These are phyloP conservation scores for Solidago caesia DNA, from an alignment of 129 eudicot genomes.

Conservation along the genomic window DNA sequence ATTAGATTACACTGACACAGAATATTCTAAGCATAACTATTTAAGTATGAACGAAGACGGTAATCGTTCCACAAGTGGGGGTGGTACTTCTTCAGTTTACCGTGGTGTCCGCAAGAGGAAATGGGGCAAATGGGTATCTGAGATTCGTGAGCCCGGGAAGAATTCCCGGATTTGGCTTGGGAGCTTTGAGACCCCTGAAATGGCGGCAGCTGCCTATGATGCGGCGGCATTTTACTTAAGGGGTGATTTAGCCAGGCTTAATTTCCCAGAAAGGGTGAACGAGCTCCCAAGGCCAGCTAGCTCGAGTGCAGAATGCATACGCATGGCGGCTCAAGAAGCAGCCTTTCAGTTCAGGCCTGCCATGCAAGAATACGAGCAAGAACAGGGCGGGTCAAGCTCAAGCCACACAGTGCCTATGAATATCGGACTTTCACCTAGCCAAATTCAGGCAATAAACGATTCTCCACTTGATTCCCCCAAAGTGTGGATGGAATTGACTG, in stretches of 20 bases:
- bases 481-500: conserved; percentile 35
- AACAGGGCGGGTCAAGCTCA: conserved; percentile 37
- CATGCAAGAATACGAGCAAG: conserved; percentile 17
- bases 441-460: conserved; percentile 61
- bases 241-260: conserved; percentile 43
- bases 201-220: conserved; percentile 61
- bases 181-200: conserved; percentile 61
- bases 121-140: conserved; percentile 75
- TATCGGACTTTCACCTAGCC: conserved; percentile 48
- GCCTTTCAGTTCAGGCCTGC: conserved; percentile 32
- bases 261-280: conserved; percentile 41
- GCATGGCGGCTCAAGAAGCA: conserved; percentile 59
- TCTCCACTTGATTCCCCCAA: conserved; percentile 56
- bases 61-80: conserved; percentile 24
- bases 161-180: conserved; percentile 56
- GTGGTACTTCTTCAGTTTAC: conserved; percentile 45
- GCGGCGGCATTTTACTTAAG: conserved; percentile 55
- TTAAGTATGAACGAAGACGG: conserved; percentile 15
- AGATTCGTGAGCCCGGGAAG: conserved; percentile 57
- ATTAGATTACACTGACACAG: conserved; percentile 4
- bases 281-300: conserved; percentile 45
- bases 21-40: not conserved
- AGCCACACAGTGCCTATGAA: conserved; percentile 38
- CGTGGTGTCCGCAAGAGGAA: conserved; percentile 56
- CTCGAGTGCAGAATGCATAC: conserved; percentile 48